Conservation (phyloP, 2,329 filamentous ascomycete genomes). For the Cladosporium colombiae region DNA sequence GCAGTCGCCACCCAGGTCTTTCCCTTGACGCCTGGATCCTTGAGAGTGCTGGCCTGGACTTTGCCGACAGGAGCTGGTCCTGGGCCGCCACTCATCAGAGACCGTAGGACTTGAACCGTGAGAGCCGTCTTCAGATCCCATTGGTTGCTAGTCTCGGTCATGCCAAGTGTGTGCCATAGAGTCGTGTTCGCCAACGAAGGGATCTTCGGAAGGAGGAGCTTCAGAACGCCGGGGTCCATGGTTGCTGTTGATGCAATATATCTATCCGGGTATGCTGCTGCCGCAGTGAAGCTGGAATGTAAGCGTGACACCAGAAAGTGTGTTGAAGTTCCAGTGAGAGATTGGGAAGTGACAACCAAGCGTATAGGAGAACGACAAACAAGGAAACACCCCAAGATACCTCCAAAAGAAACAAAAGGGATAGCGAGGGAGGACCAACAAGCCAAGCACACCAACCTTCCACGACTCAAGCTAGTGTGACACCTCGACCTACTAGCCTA, state of each 20-base stretch:
- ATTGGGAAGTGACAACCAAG: neutral
- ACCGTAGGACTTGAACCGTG: constrained; percentile 70
- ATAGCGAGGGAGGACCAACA: neutral
- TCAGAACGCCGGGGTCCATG: constrained; percentile 33
- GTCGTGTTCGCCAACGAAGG: constrained; percentile 65
- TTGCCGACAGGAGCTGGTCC: constrained; percentile 57
- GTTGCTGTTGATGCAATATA: neutral
- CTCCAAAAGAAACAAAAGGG: neutral
- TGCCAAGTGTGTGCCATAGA: constrained; percentile 63
- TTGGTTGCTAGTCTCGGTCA: constrained; percentile 71
- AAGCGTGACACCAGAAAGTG: neutral
- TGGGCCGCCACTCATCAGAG: constrained; percentile 52
- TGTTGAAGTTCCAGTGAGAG: neutral
- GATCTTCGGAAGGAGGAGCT: constrained; percentile 55
- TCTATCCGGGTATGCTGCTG: neutral
- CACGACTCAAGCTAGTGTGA: neutral
- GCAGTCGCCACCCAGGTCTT: constrained; percentile 79
- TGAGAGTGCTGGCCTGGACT: constrained; percentile 63
- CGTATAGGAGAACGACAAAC: neutral
- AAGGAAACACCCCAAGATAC: neutral
- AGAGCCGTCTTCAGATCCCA: constrained; percentile 77
- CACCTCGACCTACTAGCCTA: neutral
- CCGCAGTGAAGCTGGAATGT: neutral
- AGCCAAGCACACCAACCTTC: neutral
- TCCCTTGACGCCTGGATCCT: constrained; percentile 71